phyloP scores from a whole-genome alignment of 805 yeast species.

The Saturnispora gosingensis region DNA sequence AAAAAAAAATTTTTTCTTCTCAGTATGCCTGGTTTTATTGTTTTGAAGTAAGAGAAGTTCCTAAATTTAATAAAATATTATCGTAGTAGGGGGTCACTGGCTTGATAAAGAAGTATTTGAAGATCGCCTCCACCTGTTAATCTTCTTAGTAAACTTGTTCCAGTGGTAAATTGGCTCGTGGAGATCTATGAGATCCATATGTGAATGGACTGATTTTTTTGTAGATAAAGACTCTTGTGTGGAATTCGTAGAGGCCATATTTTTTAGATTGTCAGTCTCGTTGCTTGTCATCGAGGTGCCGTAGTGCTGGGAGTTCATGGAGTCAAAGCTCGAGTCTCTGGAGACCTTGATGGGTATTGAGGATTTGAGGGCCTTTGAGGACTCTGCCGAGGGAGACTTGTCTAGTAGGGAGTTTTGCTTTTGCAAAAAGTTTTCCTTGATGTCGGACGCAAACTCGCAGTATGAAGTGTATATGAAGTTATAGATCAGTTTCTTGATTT shows the following conservation, averaged over 20 bases:
- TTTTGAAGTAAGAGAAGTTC: neutral
- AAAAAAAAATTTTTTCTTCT: neutral
- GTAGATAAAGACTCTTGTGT: neutral
- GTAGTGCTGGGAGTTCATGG: neutral
- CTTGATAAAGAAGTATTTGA: slow-evolving; percentile 17
- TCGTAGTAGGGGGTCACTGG: neutral
- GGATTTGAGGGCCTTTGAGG: neutral
- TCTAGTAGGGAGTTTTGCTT: neutral
- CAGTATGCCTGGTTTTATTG: neutral
- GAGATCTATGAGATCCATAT: neutral
- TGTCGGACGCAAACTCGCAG: slow-evolving; percentile 22
- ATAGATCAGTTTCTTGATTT: slow-evolving; percentile 17
- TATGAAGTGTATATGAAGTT: slow-evolving; percentile 24
- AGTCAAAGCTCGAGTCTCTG: neutral
- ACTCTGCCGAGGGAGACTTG: neutral
- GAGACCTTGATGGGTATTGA: neutral
- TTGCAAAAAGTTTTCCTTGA: neutral
- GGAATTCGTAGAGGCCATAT: neutral
- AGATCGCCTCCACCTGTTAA: slow-evolving; percentile 25
- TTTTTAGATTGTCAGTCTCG: neutral
- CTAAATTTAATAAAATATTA: neutral
- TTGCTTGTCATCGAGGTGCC: neutral
- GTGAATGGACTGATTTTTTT: neutral
- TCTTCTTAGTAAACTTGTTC: slow-evolving; percentile 22
- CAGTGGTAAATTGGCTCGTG: slow-evolving; percentile 11